phyloP scores from a whole-genome alignment of 257 asterid species.

The Rubia yunnanensis region DNA sequence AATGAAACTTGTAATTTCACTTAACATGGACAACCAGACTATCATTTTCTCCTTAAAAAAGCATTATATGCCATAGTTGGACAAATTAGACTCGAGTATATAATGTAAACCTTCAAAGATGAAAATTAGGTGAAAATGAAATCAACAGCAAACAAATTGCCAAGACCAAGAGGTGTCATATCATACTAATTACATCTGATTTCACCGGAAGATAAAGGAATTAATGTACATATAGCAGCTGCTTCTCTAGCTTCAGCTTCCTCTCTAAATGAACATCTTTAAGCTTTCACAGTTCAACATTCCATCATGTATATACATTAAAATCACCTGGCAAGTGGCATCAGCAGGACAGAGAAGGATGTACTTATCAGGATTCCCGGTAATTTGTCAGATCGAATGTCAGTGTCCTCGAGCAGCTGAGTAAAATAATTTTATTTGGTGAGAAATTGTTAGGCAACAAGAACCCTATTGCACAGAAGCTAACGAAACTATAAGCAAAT shows the following conservation, averaged over 20 bases:
- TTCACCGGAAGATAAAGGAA: not conserved
- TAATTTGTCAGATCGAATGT: slow-evolving; percentile 73
- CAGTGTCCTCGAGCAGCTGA: slow-evolving; percentile 84
- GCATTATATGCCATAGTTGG: not conserved
- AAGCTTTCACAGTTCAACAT: not conserved
- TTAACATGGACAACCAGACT: too few species aligned
- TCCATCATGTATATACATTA: not conserved
- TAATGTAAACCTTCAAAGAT: not conserved
- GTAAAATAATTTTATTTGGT: not conserved
- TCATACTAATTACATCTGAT: not conserved
- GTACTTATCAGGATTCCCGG: slow-evolving; percentile 42
- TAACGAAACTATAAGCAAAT: not conserved
- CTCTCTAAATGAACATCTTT: not conserved
- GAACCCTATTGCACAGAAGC: not conserved
- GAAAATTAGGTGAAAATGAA: not conserved
- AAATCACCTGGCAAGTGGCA: not conserved
- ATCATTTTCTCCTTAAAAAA: too few species aligned
- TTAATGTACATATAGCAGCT: slow-evolving; percentile 4
- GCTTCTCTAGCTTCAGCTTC: slow-evolving; percentile 3
- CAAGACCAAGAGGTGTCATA: too few species aligned
- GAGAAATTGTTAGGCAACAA: not conserved
- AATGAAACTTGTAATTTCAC: too few species aligned
- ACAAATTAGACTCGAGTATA: not conserved
- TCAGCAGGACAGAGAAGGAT: not conserved
- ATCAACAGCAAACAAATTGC: not conserved